Base-by-base conservation (phyloP, 1,284 basidiomycete species). In the Abortiporus biennis region DNA sequence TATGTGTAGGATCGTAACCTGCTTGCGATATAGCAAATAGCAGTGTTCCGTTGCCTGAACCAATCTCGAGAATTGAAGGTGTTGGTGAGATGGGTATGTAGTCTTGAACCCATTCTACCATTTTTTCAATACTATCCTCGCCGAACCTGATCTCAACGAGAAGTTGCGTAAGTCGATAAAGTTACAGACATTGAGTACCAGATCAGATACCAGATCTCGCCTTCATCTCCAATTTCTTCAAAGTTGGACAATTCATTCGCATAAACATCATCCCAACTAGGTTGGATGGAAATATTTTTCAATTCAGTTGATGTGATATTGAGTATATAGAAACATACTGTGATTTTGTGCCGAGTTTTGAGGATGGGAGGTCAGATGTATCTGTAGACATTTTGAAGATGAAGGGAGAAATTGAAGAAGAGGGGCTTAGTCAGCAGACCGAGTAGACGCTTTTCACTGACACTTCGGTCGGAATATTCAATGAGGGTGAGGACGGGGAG, bases 41-140 rank as follows among this genome's bases (percentile, higher is more conserved):
- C 9, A 94, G 66, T 5, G 83, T 78, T n/a, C 91, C 92, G 52
- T 94, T 94, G 1, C 91, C 90, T 44, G 78, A 81, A 15, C 91
- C 92, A 35, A 94, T 69, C 57, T 90, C 87, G 31, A 90, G 70
- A 22, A 85, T 69, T 15, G 57, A 67, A 6, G 78, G 71, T 6
- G 58, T 63, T 3, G 75, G 67, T 16, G 65, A 56, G 6, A 61
- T 50, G 3, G 80, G 74, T 20, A 76, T 60, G 48, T 84, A 63
- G 33, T 72, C 64, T 27, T 67, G 44, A 0, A 66, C 64, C 85
- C 85, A 88, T 17, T 77, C 67, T 12, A 84, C 78, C 88, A 93
- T 92, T 50, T 89, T 87, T 52, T 84, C 76, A 1, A 88, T 76
- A 19, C 78, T 80, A 47, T 92, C 86, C 48, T 78, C 71, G 11